A percentile compares a stretch with the other conserved stretches of the same genome.
Evolutionary conservation across 2,329 filamentous ascomycete genomes (phyloP).

Genomic region (Passalora sequoiae): DNA sequence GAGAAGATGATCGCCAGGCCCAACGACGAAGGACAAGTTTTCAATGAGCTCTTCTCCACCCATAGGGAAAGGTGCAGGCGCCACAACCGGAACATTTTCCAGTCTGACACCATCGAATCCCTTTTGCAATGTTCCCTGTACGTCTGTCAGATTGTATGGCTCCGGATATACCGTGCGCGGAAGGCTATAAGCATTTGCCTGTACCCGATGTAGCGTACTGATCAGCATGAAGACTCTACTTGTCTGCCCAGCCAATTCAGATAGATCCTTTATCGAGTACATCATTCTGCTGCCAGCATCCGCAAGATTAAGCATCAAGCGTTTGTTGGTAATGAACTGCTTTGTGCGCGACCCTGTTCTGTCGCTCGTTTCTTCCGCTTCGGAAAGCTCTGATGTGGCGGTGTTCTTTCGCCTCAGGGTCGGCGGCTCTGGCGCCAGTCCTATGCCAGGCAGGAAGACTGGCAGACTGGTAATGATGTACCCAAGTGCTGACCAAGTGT

Average conservation of each 20-base stretch:
- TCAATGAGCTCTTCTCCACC: conserved; percentile 90
- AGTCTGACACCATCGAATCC: conserved; percentile 92
- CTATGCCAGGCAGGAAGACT: conserved; percentile 91
- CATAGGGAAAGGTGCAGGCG: conserved; percentile 78
- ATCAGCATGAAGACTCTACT: conserved; percentile 94
- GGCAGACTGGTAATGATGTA: conserved; percentile 90
- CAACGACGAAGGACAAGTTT: conserved; percentile 81
- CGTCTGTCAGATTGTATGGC: conserved; percentile 81
- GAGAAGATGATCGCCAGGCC: conserved; percentile 84
- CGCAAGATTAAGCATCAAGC: conserved; percentile 92
- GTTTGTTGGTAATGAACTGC: conserved; percentile 98
- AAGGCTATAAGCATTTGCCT: conserved; percentile 80
- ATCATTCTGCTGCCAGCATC: conserved; percentile 98
- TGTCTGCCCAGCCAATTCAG: conserved; percentile 91
- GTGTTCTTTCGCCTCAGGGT: conserved; percentile 58
- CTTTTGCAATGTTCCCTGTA: conserved; percentile 88
- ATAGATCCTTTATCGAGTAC: conserved; percentile 98
- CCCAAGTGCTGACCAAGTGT: conserved; percentile 96
- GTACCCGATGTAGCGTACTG: conserved; percentile 86
- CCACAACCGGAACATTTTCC: conserved; percentile 88
- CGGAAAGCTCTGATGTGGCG: neutral
- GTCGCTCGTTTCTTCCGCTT: conserved; percentile 17
- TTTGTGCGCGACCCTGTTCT: conserved; percentile 72
- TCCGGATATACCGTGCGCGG: conserved; percentile 64
- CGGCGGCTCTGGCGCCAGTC: conserved; percentile 54